Conservation (phyloP, 768 basidiomycete genomes). For the Suillus discolor region DNA sequence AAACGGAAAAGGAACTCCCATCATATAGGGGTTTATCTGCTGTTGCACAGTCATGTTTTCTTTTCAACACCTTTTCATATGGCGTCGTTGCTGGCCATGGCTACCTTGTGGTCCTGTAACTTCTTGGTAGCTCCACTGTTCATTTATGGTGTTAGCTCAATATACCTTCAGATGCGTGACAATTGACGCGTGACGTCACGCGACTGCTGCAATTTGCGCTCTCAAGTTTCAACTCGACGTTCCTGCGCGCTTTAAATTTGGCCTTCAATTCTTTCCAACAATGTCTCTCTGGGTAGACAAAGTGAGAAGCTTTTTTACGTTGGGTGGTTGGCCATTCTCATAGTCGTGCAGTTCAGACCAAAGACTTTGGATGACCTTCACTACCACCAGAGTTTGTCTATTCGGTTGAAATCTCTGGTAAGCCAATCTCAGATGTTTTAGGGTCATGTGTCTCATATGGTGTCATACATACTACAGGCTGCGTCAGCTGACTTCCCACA, state of each 20-base stretch:
- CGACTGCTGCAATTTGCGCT: slow-evolving; percentile 14
- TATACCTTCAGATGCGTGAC: slow-evolving; percentile 4
- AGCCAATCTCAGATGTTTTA: slow-evolving; percentile 16
- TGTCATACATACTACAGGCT: slow-evolving; percentile 49
- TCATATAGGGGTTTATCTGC: no score
- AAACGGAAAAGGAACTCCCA: no score
- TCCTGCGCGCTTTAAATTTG: not conserved
- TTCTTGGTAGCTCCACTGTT: no score
- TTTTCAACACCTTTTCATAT: no score
- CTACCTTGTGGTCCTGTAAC: no score
- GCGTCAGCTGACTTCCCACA: slow-evolving; percentile 95
- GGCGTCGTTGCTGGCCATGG: no score
- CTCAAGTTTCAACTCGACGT: not conserved
- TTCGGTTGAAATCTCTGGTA: slow-evolving; percentile 79
- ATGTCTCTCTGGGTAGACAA: slow-evolving; percentile 78
- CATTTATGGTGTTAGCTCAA: no score
- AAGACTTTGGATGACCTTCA: slow-evolving; percentile 81
- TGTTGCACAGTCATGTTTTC: no score
- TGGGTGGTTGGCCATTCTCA: slow-evolving; percentile 6
- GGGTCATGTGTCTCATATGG: not conserved
- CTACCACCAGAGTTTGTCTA: slow-evolving; percentile 83
- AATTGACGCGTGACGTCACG: slow-evolving; percentile 36
- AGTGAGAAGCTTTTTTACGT: slow-evolving; percentile 10
- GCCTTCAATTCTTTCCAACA: not conserved
- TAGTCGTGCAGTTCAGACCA: slow-evolving; percentile 73